Evolutionary conservation across 139 green algal species (phyloP), one percentile per base, ranked within the genome.

Genomic region (Coelastrella sp.): DNA sequence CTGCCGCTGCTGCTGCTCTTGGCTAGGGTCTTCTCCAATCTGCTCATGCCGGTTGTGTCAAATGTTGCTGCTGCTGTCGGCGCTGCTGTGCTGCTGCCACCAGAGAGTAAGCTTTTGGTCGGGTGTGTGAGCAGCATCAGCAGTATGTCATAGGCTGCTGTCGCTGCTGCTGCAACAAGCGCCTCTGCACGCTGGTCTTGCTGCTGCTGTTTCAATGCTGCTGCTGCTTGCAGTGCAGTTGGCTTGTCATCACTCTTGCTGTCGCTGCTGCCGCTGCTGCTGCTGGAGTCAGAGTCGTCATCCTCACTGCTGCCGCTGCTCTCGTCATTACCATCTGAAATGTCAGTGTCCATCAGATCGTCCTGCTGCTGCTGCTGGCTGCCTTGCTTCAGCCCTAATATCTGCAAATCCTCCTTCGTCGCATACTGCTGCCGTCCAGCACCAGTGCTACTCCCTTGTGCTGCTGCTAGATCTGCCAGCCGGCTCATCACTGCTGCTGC

Each of bases 51-150:
- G 60, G 91, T 19, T 83, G 84, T 71, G 80, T 23, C 74, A 6
- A 47, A 59, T 78, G 82, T 32, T 78, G 82, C 65, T 84, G 78
- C 78, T 78, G 64, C 65, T 66, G 82, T 23, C 54, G 20, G 8
- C 6, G n/a, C 58, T 79, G 56, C 60, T 65, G 66, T 47, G 32
- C 66, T 73, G 75, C 86, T 79, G 75, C 61, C 79, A 60, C 60
- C 71, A 5, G 79, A 66, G 3, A 84, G 79, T 47, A 97, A 87
- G 32, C 95, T 94, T 14, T 95, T 90, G 3, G 83, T 75, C 4
- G 93, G 91, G 73, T 96, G 73, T 5, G 95, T 96, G n/a, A 92
- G 86, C 59, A 96, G 76, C 17, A 84, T 71, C 68, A 94, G 57
- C 57, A 97, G 92, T 23, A 94, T 23, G 17, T 90, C 82, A 7